Conservation (phyloP, 306 rosid species). For the Carpinus fangiana region DNA sequence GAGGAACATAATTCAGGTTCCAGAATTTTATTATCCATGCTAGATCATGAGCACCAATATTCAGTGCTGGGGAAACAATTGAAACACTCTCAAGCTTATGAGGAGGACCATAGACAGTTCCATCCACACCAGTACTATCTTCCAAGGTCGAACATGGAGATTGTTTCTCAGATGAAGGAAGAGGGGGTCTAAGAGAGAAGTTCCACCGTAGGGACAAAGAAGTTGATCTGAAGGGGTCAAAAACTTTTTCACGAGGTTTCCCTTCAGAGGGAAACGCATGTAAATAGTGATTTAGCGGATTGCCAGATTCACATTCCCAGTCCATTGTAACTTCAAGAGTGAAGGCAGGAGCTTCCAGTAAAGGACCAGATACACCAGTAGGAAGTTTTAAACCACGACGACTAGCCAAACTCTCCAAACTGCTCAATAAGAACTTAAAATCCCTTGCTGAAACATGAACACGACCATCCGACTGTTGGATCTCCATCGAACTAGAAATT, state of each 20-base stretch:
- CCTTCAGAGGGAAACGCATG: slow-evolving; percentile 89
- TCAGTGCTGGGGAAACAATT: slow-evolving; percentile 65
- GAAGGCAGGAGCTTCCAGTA: slow-evolving; percentile 78
- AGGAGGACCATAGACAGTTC: slow-evolving; percentile 55
- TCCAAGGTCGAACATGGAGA: slow-evolving; percentile 33
- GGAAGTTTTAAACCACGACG: slow-evolving; percentile 77
- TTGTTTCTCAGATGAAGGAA: slow-evolving; percentile 48
- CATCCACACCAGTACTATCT: slow-evolving; percentile 50
- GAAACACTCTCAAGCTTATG: slow-evolving; percentile 45
- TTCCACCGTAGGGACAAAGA: slow-evolving; percentile 91
- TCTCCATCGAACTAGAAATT: slow-evolving; percentile 63
- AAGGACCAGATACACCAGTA: slow-evolving; percentile 64
- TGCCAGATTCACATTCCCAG: slow-evolving; percentile 95
- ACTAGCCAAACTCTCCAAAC: slow-evolving; percentile 93
- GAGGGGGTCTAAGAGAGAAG: slow-evolving; percentile 74
- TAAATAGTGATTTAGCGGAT: slow-evolving; percentile 88
- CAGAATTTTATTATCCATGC: slow-evolving; percentile 88
- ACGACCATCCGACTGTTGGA: slow-evolving; percentile 89
- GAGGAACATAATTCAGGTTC: slow-evolving; percentile 81
- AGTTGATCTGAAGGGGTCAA: slow-evolving; percentile 94
- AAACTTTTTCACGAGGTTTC: slow-evolving; percentile 69
- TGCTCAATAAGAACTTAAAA: slow-evolving; percentile 75
- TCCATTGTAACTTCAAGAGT: slow-evolving; percentile 85
- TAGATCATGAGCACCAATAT: slow-evolving; percentile 96
- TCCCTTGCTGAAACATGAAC: slow-evolving; percentile 69